These are phyloP conservation scores for Mangifera indica DNA, from an alignment of 345 rosid species.

Conservation along the genomic window DNA sequence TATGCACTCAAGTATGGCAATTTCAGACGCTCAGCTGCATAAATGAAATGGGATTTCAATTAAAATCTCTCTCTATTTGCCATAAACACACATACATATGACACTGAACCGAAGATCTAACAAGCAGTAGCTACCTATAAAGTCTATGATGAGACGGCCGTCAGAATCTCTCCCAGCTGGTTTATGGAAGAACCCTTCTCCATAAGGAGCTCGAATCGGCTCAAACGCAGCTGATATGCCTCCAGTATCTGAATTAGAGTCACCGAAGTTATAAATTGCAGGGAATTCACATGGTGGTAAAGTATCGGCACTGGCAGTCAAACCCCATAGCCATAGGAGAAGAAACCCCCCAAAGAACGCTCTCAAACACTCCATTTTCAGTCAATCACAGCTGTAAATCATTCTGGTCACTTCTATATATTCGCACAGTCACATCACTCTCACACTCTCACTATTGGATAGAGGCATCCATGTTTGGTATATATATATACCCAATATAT, in stretches of 20 bases:
- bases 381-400: not conserved
- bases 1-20: slow-evolving; percentile 85
- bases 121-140: slow-evolving; percentile 53
- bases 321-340: slow-evolving; percentile 37
- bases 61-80: not conserved
- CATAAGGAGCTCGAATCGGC: slow-evolving; percentile 55
- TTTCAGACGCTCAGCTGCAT: slow-evolving; percentile 71
- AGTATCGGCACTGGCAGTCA: slow-evolving; percentile 20
- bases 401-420: not conserved
- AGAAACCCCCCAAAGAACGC: slow-evolving; percentile 31
- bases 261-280: slow-evolving; percentile 88
- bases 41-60: not conserved
- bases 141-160: slow-evolving; percentile 81
- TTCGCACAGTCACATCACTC: too few species aligned
- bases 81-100: not conserved
- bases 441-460: too few species aligned
- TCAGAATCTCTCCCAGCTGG: slow-evolving; percentile 70
- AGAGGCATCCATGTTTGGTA: too few species aligned
- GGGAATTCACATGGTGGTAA: slow-evolving; percentile 50
- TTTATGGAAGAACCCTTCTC: slow-evolving; percentile 58
- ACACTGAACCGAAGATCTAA: too few species aligned
- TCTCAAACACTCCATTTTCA: slow-evolving; percentile 27
- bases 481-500: too few species aligned
- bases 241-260: slow-evolving; percentile 84
- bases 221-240: slow-evolving; percentile 81